Base-by-base conservation (phyloP, 2,329 filamentous ascomycete genomes). In the Zasmidium cellare region DNA sequence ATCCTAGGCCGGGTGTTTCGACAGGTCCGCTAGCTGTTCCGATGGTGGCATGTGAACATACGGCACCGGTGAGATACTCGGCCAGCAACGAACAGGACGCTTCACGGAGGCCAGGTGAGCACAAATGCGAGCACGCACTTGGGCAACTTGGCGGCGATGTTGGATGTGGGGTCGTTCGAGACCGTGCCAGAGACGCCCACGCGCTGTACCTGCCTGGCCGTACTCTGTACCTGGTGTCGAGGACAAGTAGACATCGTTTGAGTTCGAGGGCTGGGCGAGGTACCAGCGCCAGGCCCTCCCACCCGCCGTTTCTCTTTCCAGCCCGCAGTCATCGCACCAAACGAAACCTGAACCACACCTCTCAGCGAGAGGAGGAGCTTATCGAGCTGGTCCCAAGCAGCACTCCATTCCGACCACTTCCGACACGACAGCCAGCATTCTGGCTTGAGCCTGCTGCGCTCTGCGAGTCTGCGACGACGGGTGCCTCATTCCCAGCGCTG, bases 1-100 rank as follows among this genome's bases (percentile, higher is more conserved):
- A 63, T 61, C 56, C 61, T 51, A 44, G 56, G 46, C 47, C 51
- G 58, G 46, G 38, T 55, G 55, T 58, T 57, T 57, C 57, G 52
- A 59, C 46, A 56, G 51, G 51, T 51, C 51, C 41, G 47, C 51
- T 58, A 48, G 52, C 55, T 53, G 25, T 53, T 46, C 50, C 52
- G 53, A 51, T n/a, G 49, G 44, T 44, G 45, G 60, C 58, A 59
- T 65, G 57, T 58, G 55, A 46, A 28, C 44, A 19, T 45, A 41
- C 47, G 28, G 16, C 45, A 25, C 50, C 49, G 44, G 18, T 53
- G 56, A 46, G 35, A 41, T 9, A 18, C 16, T 41, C 35, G 50
- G 50, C n/a, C 6, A 18, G 7, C 19, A 22, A 23, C n/a, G 31
- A 24, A 35, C 50, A 45, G 35, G 31, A 38, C 19, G 20, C 28